phyloP scores from a whole-genome alignment of 257 asterid genomes.

The Solanum clarkiae region DNA sequence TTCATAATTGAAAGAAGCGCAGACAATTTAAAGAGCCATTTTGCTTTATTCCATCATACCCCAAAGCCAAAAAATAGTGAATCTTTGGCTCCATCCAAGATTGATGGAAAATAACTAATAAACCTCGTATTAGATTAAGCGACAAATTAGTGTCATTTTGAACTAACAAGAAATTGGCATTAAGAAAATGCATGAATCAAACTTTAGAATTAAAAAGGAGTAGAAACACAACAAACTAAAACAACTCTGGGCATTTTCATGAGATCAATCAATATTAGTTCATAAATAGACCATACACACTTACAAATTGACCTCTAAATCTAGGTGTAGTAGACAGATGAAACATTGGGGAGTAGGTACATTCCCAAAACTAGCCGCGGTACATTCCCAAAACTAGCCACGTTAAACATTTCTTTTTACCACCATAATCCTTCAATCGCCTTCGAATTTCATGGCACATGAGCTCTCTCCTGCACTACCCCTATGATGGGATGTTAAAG shows the following conservation, averaged over 20 bases:
- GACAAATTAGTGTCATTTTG: no score
- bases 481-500: constrained; percentile 63
- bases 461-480: not conserved
- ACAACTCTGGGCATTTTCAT: not conserved
- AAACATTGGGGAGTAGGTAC: not conserved
- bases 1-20: no score
- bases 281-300: not conserved
- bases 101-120: no score
- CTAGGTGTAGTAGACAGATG: not conserved
- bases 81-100: no score
- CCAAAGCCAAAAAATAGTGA: no score
- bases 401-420: not conserved
- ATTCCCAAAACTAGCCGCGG: not conserved
- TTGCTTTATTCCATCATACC: no score
- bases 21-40: no score
- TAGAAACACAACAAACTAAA: not conserved
- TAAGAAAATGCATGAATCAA: no score
- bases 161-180: no score
- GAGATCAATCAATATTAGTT: not conserved
- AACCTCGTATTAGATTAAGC: no score
- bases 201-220: no score
- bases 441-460: not conserved
- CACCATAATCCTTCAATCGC: not conserved
- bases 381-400: no score
- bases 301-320: not conserved